Evolutionary conservation across 2,329 filamentous ascomycete species (phyloP).

Genomic region (Phialemonium atrogriseum): DNA sequence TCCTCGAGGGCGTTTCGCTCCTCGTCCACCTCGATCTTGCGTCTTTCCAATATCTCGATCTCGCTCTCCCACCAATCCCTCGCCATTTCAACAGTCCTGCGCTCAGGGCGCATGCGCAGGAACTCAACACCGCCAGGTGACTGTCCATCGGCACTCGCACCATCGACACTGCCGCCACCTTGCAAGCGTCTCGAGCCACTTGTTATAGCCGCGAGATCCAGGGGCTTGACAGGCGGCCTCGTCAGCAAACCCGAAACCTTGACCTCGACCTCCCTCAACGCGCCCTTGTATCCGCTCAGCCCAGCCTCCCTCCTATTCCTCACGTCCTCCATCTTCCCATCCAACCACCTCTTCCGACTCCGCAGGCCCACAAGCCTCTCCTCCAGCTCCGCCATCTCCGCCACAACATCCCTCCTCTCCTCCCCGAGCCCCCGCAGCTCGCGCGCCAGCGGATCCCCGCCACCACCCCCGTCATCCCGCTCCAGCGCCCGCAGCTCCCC

Average conservation of each 20-base stretch:
- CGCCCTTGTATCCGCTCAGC: constrained; percentile 63
- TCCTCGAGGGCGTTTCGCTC: constrained; percentile 60
- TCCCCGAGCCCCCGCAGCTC: constrained; percentile 52
- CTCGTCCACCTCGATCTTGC: constrained; percentile 46
- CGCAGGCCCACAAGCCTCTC: constrained; percentile 54
- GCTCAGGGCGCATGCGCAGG: constrained; percentile 50
- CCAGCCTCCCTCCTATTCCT: constrained; percentile 60
- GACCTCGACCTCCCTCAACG: constrained; percentile 56
- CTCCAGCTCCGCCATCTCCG: constrained; percentile 59
- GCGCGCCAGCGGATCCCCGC: constrained; percentile 47
- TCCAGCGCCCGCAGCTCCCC: constrained; percentile 47
- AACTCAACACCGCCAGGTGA: constrained; percentile 43
- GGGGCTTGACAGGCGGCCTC: constrained; percentile 44
- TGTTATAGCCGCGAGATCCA: constrained; percentile 37
- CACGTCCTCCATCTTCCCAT: constrained; percentile 52
- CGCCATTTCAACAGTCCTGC: constrained; percentile 63
- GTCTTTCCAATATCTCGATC: constrained; percentile 43
- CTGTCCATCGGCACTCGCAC: constrained; percentile 14
- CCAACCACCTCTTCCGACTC: constrained; percentile 48
- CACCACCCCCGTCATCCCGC: constrained; percentile 45
- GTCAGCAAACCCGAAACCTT: constrained; percentile 52
- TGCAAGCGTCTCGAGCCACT: constrained; percentile 6
- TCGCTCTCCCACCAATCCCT: constrained; percentile 63
- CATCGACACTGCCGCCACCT: constrained; percentile 6
- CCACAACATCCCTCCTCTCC: constrained; percentile 45